Conservation (phyloP, 768 basidiomycete species). For the Lactarius sp. region DNA sequence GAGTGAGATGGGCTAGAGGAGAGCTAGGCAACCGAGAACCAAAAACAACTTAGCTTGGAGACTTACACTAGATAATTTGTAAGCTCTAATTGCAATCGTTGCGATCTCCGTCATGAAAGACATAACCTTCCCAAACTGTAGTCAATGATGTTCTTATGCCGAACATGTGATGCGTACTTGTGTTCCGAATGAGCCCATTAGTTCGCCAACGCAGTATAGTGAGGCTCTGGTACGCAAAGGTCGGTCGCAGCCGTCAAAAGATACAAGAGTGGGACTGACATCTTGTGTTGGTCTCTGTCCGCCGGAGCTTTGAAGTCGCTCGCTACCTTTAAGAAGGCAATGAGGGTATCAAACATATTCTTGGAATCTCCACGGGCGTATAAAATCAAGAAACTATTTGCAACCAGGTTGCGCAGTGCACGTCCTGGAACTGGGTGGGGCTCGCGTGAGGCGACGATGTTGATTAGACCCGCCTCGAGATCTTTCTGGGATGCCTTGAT, state of each 20-base stretch:
- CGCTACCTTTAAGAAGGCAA: constrained; percentile 68
- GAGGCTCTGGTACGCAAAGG: constrained; percentile 53
- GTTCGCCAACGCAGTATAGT: constrained; percentile 81
- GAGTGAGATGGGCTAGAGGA: constrained; percentile 64
- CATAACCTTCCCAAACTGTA: constrained; percentile 67
- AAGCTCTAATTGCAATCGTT: constrained; percentile 57
- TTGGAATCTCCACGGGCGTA: constrained; percentile 80
- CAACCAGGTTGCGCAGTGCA: constrained; percentile 72
- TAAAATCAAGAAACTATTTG: constrained; percentile 67
- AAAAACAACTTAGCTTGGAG: not conserved
- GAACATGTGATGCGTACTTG: constrained; percentile 51
- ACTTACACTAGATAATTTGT: constrained; percentile 69
- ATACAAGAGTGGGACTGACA: constrained; percentile 43
- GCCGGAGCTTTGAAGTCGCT: constrained; percentile 64
- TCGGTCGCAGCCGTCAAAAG: not conserved
- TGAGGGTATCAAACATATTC: constrained; percentile 82
- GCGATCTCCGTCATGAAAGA: constrained; percentile 88
- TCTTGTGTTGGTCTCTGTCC: constrained; percentile 53
- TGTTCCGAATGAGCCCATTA: constrained; percentile 79
- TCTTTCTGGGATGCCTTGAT: constrained; percentile 59
- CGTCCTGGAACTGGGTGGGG: constrained; percentile 83
- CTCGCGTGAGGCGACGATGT: constrained; percentile 58
- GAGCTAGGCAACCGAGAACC: constrained; percentile 10
- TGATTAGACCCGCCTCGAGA: constrained; percentile 60
- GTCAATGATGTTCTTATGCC: not conserved